phyloP scores from a whole-genome alignment of 352 stramenopile species.

The Thalassiosira pacifica region DNA sequence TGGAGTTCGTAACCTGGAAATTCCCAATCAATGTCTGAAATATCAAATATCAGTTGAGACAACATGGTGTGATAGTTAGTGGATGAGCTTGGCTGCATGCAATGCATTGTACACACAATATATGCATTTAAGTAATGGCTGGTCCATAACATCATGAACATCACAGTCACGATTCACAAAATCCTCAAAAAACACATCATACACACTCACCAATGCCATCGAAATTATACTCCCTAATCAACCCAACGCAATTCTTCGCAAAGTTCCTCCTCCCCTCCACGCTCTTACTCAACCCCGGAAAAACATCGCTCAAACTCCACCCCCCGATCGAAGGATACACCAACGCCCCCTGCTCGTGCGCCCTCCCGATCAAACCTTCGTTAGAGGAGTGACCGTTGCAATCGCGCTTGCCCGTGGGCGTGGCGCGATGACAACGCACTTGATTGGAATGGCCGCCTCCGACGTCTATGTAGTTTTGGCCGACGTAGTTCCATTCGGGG shows the following conservation, averaged over 20 bases:
- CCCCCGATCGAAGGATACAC: slow-evolving; percentile 64
- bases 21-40: slow-evolving; percentile 66
- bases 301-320: slow-evolving; percentile 54
- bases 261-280: slow-evolving; percentile 53
- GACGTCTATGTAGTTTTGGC: slow-evolving; percentile 47
- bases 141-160: not conserved
- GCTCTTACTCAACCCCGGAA: slow-evolving; percentile 46
- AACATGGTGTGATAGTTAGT: not conserved
- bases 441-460: too few species aligned
- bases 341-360: slow-evolving; percentile 53
- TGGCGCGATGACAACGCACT: slow-evolving; percentile 56
- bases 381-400: slow-evolving; percentile 44
- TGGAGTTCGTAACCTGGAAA: slow-evolving; percentile 54
- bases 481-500: slow-evolving; percentile 56
- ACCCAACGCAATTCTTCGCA: slow-evolving; percentile 69
- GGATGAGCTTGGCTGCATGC: not conserved
- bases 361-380: slow-evolving; percentile 56
- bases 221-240: slow-evolving; percentile 67
- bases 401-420: slow-evolving; percentile 48
- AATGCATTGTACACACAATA: too few species aligned
- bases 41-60: not conserved
- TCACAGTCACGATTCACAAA: not conserved
- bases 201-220: slow-evolving; percentile 59
- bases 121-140: too few species aligned
- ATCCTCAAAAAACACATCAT: not conserved